Percentiles rank a stretch among this genome's conserved stretches.
Evolutionary conservation across 1,284 basidiomycete genomes (phyloP).

Genomic region (Coniferiporia weirii): DNA sequence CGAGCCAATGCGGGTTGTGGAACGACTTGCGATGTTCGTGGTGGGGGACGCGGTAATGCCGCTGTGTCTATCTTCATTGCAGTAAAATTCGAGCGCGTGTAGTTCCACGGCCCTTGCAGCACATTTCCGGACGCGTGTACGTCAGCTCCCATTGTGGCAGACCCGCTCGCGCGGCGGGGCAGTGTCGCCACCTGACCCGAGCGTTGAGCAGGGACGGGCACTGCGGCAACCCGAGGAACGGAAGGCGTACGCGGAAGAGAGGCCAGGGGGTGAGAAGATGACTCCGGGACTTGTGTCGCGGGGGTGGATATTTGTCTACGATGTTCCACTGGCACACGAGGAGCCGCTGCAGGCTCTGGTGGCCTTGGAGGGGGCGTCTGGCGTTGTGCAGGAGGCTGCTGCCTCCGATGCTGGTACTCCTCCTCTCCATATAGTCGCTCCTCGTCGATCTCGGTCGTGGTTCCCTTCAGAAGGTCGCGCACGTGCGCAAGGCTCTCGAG

Average conservation of each 20-base stretch:
- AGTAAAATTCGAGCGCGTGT: slow-evolving; percentile 21
- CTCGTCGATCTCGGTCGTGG: slow-evolving; percentile 51
- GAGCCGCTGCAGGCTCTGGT: slow-evolving; percentile 26
- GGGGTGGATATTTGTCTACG: slow-evolving; percentile 18
- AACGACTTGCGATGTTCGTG: slow-evolving; percentile 8
- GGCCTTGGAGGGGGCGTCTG: slow-evolving; percentile 20
- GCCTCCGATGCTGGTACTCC: slow-evolving; percentile 32
- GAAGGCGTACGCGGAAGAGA: slow-evolving; percentile 17
- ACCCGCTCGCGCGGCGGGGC: background rate
- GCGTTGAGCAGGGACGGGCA: background rate
- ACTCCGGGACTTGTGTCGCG: slow-evolving; percentile 20
- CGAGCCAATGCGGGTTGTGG: background rate
- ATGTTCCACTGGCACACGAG: slow-evolving; percentile 23
- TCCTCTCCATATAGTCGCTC: slow-evolving; percentile 56
- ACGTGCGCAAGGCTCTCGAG: slow-evolving; percentile 70
- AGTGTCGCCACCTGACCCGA: slow-evolving; percentile 4
- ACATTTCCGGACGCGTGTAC: background rate
- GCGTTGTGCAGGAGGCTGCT: slow-evolving; percentile 21
- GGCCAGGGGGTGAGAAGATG: slow-evolving; percentile 10
- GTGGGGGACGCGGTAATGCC: slow-evolving; percentile 17
- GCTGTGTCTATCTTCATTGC: slow-evolving; percentile 5
- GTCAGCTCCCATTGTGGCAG: slow-evolving; percentile 18
- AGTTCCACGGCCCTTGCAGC: slow-evolving; percentile 20
- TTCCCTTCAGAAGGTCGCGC: slow-evolving; percentile 60
- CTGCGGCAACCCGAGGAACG: slow-evolving; percentile 1